These are phyloP conservation scores for Suillus sp. DNA, from an alignment of 768 basidiomycete genomes.

Conservation along the genomic window DNA sequence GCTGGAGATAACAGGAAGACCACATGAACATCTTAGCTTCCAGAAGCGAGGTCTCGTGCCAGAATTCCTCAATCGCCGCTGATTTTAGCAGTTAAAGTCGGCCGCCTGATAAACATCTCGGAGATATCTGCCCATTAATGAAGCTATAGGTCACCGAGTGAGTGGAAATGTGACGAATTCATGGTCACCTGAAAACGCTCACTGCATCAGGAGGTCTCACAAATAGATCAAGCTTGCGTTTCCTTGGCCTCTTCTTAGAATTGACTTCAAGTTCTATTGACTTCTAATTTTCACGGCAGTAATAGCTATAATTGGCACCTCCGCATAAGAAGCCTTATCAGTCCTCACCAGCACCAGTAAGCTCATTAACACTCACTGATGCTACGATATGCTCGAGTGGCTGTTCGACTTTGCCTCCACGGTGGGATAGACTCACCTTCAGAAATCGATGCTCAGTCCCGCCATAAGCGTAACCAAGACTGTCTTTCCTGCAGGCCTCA, in stretches of 20 bases:
- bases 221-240: too few relatives aligned
- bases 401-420: background rate
- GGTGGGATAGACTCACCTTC: background rate
- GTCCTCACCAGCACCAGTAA: too few relatives aligned
- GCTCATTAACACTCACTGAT: too few relatives aligned
- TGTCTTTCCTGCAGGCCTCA: too few relatives aligned
- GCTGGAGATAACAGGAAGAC: conserved; percentile 7
- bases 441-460: background rate
- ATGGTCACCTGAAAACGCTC: background rate
- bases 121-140: background rate
- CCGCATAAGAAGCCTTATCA: too few relatives aligned
- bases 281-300: too few relatives aligned
- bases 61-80: background rate
- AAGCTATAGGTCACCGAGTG: too few relatives aligned
- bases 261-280: too few relatives aligned
- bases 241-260: too few relatives aligned
- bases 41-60: conserved; percentile 6
- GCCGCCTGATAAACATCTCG: conserved; percentile 3
- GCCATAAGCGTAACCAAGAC: background rate
- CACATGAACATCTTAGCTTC: conserved; percentile 6
- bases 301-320: too few relatives aligned
- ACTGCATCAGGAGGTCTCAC: too few relatives aligned
- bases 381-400: too few relatives aligned
- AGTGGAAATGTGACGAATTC: background rate
- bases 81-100: background rate